Conservation (phyloP, 2,329 filamentous ascomycete species). For the Talaromyces sp. region DNA sequence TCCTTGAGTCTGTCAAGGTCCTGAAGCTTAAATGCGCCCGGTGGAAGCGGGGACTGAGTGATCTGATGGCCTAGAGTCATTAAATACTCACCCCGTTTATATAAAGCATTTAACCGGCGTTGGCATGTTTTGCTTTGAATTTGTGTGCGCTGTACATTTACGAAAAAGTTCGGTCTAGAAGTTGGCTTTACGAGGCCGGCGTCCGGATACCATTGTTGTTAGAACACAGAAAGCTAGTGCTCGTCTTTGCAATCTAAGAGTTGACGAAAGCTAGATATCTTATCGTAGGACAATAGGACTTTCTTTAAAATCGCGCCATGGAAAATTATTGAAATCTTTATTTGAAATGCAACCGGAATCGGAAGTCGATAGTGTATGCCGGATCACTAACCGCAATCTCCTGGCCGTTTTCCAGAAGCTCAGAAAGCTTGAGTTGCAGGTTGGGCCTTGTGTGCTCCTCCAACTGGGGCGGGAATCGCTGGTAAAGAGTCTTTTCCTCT, state of each 20-base stretch:
- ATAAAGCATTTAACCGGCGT: conserved; percentile 45
- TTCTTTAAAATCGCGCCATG: neutral
- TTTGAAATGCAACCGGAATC: conserved; percentile 59
- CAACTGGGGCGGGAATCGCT: conserved; percentile 78
- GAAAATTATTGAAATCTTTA: conserved; percentile 2
- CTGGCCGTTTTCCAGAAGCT: conserved; percentile 78
- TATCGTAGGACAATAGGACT: neutral
- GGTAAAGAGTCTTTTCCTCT: conserved; percentile 84
- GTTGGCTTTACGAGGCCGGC: conserved; percentile 36
- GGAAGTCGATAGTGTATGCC: conserved; percentile 76
- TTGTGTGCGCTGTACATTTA: conserved; percentile 38
- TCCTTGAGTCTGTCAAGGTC: conserved; percentile 83
- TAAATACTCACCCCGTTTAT: conserved; percentile 15
- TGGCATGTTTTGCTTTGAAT: conserved; percentile 34
- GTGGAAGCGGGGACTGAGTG: conserved; percentile 49
- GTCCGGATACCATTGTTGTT: conserved; percentile 34
- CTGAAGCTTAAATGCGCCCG: conserved; percentile 77
- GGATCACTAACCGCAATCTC: conserved; percentile 92
- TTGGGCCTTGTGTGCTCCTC: conserved; percentile 85
- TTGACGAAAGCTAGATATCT: neutral
- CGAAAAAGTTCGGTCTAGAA: conserved; percentile 36
- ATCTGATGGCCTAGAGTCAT: conserved; percentile 41
- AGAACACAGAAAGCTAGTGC: conserved; percentile 31
- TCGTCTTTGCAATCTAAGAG: conserved; percentile 25
- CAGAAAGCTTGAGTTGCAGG: conserved; percentile 72